phyloP scores from a whole-genome alignment of 1,284 basidiomycete species.

The Phellinidium pouzarii region DNA sequence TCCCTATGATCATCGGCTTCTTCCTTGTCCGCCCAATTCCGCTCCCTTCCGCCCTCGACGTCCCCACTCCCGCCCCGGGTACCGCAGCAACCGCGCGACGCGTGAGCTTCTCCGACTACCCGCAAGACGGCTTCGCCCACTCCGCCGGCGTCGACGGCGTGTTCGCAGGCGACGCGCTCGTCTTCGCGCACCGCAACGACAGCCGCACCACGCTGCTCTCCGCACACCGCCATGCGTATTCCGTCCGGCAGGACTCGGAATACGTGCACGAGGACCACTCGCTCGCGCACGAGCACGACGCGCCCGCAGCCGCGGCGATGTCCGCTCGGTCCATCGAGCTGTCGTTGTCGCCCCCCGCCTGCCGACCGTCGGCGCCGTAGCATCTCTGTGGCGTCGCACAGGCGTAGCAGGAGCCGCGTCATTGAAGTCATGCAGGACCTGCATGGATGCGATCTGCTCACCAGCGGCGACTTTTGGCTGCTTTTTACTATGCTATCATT shows the following conservation, averaged over 20 bases:
- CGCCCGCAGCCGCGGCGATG: no score
- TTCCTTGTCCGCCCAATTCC: slow-evolving; percentile 59
- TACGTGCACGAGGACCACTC: slow-evolving; percentile 18
- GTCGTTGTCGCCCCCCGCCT: slow-evolving; percentile 3
- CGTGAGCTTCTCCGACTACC: slow-evolving; percentile 6
- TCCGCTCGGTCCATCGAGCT: slow-evolving; percentile 20
- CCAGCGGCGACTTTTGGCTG: slow-evolving; percentile 65
- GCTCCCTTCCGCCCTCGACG: slow-evolving; percentile 28
- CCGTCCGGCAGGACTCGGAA: neutral
- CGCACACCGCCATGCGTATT: slow-evolving; percentile 6
- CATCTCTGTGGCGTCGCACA: slow-evolving; percentile 6
- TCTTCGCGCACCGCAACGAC: slow-evolving; percentile 16
- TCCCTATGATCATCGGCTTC: slow-evolving; percentile 63
- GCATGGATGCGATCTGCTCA: slow-evolving; percentile 41
- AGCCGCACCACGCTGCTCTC: slow-evolving; percentile 17
- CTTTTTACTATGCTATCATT: slow-evolving; percentile 66
- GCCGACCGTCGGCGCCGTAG: slow-evolving; percentile 8
- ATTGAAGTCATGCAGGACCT: slow-evolving; percentile 33
- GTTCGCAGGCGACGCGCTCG: slow-evolving; percentile 12
- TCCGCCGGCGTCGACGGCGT: slow-evolving; percentile 15
- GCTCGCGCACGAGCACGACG: no score
- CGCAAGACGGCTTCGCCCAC: slow-evolving; percentile 15
- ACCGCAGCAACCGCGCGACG: no score
- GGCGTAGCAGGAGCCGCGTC: slow-evolving; percentile 14
- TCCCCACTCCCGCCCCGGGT: slow-evolving; percentile 12